Conservation (phyloP, 2,329 filamentous ascomycete species). For the Trichothecium roseum region DNA sequence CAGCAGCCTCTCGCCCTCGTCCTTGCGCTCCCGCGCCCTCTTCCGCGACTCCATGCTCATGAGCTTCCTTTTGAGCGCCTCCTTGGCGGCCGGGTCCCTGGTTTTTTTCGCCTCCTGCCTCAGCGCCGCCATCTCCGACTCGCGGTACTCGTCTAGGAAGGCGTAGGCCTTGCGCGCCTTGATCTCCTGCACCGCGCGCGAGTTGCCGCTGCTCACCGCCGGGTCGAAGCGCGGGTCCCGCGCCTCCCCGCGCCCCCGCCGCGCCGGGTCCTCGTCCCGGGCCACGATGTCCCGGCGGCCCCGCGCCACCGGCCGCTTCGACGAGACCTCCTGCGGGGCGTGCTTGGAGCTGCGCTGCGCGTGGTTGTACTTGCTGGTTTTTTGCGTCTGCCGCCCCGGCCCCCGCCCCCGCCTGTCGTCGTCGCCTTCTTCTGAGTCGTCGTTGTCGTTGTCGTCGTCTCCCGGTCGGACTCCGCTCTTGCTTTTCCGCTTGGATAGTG, state of each 20-base stretch:
- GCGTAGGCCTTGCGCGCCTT: constrained; percentile 64
- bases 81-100: constrained; percentile 49
- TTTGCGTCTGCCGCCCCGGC: too few species aligned
- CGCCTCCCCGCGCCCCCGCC: constrained; percentile 33
- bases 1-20: constrained; percentile 58
- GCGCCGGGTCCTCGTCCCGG: constrained; percentile 10
- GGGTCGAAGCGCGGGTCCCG: constrained; percentile 88
- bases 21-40: constrained; percentile 59
- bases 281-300: constrained; percentile 58
- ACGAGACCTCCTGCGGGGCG: constrained; percentile 73
- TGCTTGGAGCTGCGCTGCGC: constrained; percentile 60
- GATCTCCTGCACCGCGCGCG: constrained; percentile 37
- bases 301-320: constrained; percentile 74
- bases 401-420: too few species aligned
- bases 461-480: constrained; percentile 19
- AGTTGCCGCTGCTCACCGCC: constrained; percentile 29
- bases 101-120: constrained; percentile 51
- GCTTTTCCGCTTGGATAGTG: constrained; percentile 16
- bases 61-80: constrained; percentile 61
- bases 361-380: constrained; percentile 17
- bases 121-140: constrained; percentile 70
- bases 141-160: constrained; percentile 80
- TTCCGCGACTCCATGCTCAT: constrained; percentile 69
- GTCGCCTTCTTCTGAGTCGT: constrained; percentile 13
- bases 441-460: too few species aligned